Conservation (phyloP, 805 yeast species). For the Spathaspora hagerdaliae region DNA sequence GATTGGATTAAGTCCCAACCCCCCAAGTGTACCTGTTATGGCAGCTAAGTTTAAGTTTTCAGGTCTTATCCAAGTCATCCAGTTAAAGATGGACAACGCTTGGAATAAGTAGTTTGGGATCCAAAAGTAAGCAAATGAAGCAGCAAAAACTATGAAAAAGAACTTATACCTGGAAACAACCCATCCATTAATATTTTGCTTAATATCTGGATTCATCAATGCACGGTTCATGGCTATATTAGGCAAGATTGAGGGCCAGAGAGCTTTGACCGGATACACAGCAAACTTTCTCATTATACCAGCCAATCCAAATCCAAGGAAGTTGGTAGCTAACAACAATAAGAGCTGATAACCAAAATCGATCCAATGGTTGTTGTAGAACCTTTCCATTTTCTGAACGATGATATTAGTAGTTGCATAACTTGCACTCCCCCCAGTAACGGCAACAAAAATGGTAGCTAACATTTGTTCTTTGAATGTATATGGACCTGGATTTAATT, state of each 20-base stretch:
- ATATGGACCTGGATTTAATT: conserved; percentile 53
- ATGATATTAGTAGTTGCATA: conserved; percentile 28
- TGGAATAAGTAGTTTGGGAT: conserved; percentile 40
- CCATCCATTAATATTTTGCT: conserved; percentile 28
- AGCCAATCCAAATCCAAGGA: conserved; percentile 27
- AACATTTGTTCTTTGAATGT: conserved; percentile 62
- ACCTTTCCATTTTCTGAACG: conserved; percentile 17
- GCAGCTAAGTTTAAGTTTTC: conserved; percentile 43
- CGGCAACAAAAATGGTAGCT: conserved; percentile 44
- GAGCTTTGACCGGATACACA: conserved; percentile 19
- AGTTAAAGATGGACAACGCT: conserved; percentile 44
- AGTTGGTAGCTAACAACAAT: conserved; percentile 18
- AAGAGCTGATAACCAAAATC: conserved; percentile 22
- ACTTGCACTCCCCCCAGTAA: conserved; percentile 15
- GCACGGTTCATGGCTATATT: conserved; percentile 28
- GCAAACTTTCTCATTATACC: conserved; percentile 24
- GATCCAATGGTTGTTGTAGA: conserved; percentile 22
- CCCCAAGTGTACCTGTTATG: conserved; percentile 44
- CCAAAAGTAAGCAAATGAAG: conserved; percentile 43
- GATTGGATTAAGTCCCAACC: conserved; percentile 52
- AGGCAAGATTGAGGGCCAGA: conserved; percentile 27
- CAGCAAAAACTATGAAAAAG: conserved; percentile 13
- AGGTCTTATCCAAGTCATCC: conserved; percentile 60
- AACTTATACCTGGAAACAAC: conserved; percentile 19
- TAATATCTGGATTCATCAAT: conserved; percentile 18